These are phyloP conservation scores for Diutina scorzettiae DNA, from an alignment of 1,139 yeast genomes.

Conservation along the genomic window DNA sequence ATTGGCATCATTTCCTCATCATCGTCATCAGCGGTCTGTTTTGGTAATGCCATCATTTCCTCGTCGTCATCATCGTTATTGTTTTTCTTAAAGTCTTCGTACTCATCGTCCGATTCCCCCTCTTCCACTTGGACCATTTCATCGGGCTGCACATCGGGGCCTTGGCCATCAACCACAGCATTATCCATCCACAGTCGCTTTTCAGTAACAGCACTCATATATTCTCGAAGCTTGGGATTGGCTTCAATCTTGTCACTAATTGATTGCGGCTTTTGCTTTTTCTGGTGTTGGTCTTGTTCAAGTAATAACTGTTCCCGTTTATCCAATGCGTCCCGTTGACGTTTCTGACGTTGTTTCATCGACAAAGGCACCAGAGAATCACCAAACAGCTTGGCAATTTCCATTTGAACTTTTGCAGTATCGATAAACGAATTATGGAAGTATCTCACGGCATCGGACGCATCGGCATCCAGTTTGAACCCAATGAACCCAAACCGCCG, in stretches of 20 bases:
- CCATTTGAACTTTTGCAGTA: slow-evolving; percentile 69
- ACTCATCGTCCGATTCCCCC: slow-evolving; percentile 56
- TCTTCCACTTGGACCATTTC: slow-evolving; percentile 25
- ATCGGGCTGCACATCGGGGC: slow-evolving; percentile 24
- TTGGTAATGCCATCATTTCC: slow-evolving; percentile 9
- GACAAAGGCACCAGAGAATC: slow-evolving; percentile 75
- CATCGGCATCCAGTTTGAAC: slow-evolving; percentile 58
- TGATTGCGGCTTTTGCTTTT: slow-evolving; percentile 15
- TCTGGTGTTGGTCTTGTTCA: slow-evolving; percentile 23
- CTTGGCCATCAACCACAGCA: slow-evolving; percentile 40
- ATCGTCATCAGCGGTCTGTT: slow-evolving; percentile 8
- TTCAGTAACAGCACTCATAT: slow-evolving; percentile 67
- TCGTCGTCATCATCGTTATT: slow-evolving; percentile 12
- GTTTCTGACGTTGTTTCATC: slow-evolving; percentile 49
- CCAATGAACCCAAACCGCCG: slow-evolving; percentile 93
- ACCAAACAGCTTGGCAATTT: slow-evolving; percentile 72
- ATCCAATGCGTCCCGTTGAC: slow-evolving; percentile 39
- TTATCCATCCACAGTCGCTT: slow-evolving; percentile 71
- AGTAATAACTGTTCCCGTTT: slow-evolving; percentile 42
- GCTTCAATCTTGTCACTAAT: slow-evolving; percentile 48
- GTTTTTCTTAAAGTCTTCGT: slow-evolving; percentile 35
- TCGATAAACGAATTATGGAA: slow-evolving; percentile 74
- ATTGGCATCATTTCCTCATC: background rate
- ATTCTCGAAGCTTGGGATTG: slow-evolving; percentile 68
- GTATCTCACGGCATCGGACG: slow-evolving; percentile 63